These are phyloP conservation scores for Colletotrichum tropicicola DNA, from an alignment of 2,329 filamentous ascomycete genomes.

Conservation along the genomic window DNA sequence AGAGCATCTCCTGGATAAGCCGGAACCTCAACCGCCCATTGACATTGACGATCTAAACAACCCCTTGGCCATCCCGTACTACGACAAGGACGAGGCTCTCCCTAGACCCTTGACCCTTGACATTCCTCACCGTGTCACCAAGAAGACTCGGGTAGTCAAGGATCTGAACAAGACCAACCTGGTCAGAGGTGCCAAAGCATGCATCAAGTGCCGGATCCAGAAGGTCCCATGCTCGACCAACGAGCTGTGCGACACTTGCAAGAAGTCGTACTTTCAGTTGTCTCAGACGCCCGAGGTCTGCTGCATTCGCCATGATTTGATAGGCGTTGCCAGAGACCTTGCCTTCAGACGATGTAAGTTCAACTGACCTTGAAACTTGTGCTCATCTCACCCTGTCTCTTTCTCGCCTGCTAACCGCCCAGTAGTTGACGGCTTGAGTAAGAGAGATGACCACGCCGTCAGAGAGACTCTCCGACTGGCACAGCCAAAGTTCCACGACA, in stretches of 20 bases:
- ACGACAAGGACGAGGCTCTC: neutral
- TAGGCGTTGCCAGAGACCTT: neutral
- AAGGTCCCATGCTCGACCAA: constrained; percentile 8
- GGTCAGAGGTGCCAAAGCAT: constrained; percentile 17
- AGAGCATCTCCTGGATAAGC: too few relatives aligned
- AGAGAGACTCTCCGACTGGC: neutral
- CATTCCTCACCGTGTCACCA: neutral
- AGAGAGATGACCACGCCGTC: neutral
- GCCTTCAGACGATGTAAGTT: too few relatives aligned
- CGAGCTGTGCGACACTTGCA: constrained; percentile 10
- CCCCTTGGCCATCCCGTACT: too few relatives aligned
- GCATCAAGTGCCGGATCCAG: constrained; percentile 21
- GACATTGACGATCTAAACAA: too few relatives aligned
- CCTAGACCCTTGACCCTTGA: constrained; percentile 6
- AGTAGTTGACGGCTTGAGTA: neutral
- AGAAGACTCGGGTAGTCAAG: constrained; percentile 18
- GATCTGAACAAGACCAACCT: constrained; percentile 14
- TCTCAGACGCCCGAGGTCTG: neutral
- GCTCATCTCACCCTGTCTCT: too few relatives aligned
- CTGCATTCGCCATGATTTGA: constrained; percentile 15
- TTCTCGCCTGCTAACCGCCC: neutral
- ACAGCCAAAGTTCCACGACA: neutral
- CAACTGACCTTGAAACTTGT: too few relatives aligned
- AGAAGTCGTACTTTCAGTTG: neutral
- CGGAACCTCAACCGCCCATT: too few relatives aligned